Evolutionary conservation across 139 green algal genomes (phyloP), one percentile per base, ranked within the genome.

Genomic region (Tetraselmis chui): DNA sequence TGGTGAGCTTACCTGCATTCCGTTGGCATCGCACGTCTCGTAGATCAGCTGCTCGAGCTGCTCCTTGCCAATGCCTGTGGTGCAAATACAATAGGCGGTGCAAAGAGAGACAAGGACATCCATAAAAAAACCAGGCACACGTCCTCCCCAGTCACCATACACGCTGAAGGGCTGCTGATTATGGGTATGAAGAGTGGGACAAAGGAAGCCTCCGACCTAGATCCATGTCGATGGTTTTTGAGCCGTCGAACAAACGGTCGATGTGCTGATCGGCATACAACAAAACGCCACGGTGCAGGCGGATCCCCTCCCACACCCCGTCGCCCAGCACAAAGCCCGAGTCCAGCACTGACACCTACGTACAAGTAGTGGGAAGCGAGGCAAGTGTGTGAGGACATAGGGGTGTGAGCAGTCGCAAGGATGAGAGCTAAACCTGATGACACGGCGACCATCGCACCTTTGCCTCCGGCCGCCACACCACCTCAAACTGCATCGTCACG

Each of bases 261-360:
- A 96, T 59, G 84, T 96, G 92, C 76, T 91, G 85, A 76, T 88
- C 78, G 1, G 67, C 31, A 80, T 91, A 91, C 18, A 91, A 79
- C 0, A 95, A 74, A 26, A 90, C 81, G 22, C 91, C 87, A 24
- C 75, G 31, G 82, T 92, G 87, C 59, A 94, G 79, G 23, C 90
- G 81, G 0, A 95, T 78, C 1, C 89, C 90, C 86, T 95, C 93
- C 93, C 93, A 96, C 78, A 95, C 90, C 0, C 93, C 93, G 77
- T 96, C 92, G 0, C 92, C 93, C 79, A 96, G 85, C 88, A 97
- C 89, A 85, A 92, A 97, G 58, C 90, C 93, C 32, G 77, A 88
- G 85, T 96, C 93, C 58, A 96, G 83, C 2, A 96, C 93, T 0
- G 91, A 95, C 28, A 96, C 92, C 58, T 83, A 32, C 22, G 29